Percentiles rank a stretch among this genome's conserved stretches.
Conservation (phyloP, 208 protist species). For the Acanthamoeba healyi region DNA sequence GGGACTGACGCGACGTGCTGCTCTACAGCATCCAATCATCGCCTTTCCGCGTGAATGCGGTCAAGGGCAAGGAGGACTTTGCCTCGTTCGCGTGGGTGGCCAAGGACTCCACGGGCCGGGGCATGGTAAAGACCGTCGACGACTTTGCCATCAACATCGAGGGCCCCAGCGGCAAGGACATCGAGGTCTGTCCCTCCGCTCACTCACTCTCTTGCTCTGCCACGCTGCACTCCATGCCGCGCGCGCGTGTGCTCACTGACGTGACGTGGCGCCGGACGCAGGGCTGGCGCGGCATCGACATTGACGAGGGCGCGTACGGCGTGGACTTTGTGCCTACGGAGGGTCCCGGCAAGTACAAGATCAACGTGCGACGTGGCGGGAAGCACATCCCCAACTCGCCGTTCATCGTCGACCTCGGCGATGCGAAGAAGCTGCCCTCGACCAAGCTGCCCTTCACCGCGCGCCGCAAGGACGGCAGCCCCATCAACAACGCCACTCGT, state of each 20-base stretch:
- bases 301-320: constrained; percentile 40
- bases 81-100: constrained; percentile 51
- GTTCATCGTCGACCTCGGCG: constrained; percentile 38
- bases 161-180: constrained; percentile 7
- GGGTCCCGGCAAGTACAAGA: constrained; percentile 58
- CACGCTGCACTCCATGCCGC: no score
- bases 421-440: neutral
- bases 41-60: constrained; percentile 35
- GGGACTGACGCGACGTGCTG: neutral
- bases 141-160: constrained; percentile 57
- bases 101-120: neutral
- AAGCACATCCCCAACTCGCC: constrained; percentile 53
- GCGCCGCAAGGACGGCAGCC: constrained; percentile 32
- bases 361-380: constrained; percentile 6
- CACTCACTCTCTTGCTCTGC: no score
- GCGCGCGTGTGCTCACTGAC: no score
- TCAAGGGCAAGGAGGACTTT: constrained; percentile 65
- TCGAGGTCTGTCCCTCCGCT: no score
- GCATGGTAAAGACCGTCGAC: constrained; percentile 29
- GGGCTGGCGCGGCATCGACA: constrained; percentile 21
- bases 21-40: neutral
- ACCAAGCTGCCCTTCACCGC: constrained; percentile 57
- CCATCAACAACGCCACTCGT: constrained; percentile 48
- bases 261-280: no score
- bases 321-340: constrained; percentile 58